These are phyloP conservation scores for Decorospora gaudefroyi DNA, from an alignment of 2,329 filamentous ascomycete genomes.

Conservation along the genomic window DNA sequence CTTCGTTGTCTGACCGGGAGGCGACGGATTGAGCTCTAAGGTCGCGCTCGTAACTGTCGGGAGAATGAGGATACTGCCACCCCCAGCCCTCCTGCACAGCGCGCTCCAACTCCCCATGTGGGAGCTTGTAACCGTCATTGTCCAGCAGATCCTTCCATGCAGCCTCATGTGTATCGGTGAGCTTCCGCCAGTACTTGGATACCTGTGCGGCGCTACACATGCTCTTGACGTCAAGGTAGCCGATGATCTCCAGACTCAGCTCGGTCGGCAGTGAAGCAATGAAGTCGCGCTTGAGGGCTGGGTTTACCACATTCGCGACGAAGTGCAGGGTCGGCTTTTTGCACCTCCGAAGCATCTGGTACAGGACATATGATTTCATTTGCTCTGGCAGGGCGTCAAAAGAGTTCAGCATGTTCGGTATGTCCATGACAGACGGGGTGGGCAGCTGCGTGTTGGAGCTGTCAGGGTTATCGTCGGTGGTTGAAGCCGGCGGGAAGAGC, in stretches of 20 bases:
- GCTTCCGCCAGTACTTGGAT: constrained; percentile 88
- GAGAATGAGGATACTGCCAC: constrained; percentile 85
- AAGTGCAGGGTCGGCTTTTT: constrained; percentile 86
- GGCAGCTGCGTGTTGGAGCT: constrained; percentile 43
- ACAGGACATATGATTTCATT: constrained; percentile 96
- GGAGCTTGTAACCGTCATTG: constrained; percentile 76
- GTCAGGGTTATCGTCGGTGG: constrained; percentile 27
- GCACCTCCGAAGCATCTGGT: constrained; percentile 87
- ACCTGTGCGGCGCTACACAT: constrained; percentile 91
- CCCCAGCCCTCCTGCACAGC: constrained; percentile 94
- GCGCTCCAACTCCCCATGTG: constrained; percentile 79
- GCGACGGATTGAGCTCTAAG: constrained; percentile 62
- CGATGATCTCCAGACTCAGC: constrained; percentile 82
- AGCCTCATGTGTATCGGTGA: constrained; percentile 90
- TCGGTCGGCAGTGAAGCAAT: constrained; percentile 81
- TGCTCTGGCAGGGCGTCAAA: constrained; percentile 91
- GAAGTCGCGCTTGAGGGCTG: constrained; percentile 93
- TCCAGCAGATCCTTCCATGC: constrained; percentile 95
- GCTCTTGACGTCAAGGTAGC: constrained; percentile 82
- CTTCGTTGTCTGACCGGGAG: constrained; percentile 50
- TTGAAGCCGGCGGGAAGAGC: constrained; percentile 23
- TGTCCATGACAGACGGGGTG: constrained; percentile 65
- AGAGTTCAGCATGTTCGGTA: constrained; percentile 82
- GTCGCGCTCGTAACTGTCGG: constrained; percentile 78
- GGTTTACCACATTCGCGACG: constrained; percentile 88